A percentile compares a stretch with the other conserved stretches of the same genome.
Evolutionary conservation across 192 early-diverging fungal genomes (phyloP).

Genomic region (Coemansia sp.): DNA sequence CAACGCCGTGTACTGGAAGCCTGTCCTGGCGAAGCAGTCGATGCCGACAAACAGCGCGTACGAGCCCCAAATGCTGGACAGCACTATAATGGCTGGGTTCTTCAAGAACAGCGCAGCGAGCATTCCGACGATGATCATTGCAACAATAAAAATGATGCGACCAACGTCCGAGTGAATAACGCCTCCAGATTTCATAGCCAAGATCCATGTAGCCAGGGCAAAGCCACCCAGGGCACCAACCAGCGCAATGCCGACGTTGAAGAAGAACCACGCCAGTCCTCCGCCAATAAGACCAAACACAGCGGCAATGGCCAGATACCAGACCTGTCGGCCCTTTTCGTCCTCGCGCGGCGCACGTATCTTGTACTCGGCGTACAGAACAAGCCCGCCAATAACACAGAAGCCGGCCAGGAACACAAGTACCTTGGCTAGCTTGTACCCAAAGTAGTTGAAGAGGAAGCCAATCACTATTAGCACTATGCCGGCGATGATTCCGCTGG

Average conservation of each 20-base stretch:
- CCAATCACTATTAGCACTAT: constrained; percentile 66
- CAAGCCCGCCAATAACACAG: constrained; percentile 61
- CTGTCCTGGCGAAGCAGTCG: constrained; percentile 79
- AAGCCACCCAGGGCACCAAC: constrained; percentile 81
- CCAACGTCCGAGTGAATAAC: constrained; percentile 65
- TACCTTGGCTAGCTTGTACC: constrained; percentile 62
- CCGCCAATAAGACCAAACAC: constrained; percentile 70
- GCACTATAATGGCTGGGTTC: constrained; percentile 65
- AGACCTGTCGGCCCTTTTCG: constrained; percentile 41
- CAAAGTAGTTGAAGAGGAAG: constrained; percentile 68
- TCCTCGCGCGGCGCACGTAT: constrained; percentile 48
- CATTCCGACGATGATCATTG: constrained; percentile 61
- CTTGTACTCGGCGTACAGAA: constrained; percentile 38
- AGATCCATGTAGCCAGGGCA: constrained; percentile 69
- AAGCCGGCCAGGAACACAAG: constrained; percentile 80
- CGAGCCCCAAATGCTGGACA: constrained; percentile 75
- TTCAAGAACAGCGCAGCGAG: constrained; percentile 65
- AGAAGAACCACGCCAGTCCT: constrained; percentile 63
- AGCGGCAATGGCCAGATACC: constrained; percentile 60
- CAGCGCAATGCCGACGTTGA: constrained; percentile 70
- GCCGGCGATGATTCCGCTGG: constrained; percentile 57
- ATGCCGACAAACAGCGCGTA: constrained; percentile 78
- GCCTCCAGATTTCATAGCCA: constrained; percentile 62
- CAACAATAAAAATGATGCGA: constrained; percentile 70
- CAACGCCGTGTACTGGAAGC: constrained; percentile 63